Base-by-base conservation (phyloP, 257 asterid species). In the Gardenia jasminoides region DNA sequence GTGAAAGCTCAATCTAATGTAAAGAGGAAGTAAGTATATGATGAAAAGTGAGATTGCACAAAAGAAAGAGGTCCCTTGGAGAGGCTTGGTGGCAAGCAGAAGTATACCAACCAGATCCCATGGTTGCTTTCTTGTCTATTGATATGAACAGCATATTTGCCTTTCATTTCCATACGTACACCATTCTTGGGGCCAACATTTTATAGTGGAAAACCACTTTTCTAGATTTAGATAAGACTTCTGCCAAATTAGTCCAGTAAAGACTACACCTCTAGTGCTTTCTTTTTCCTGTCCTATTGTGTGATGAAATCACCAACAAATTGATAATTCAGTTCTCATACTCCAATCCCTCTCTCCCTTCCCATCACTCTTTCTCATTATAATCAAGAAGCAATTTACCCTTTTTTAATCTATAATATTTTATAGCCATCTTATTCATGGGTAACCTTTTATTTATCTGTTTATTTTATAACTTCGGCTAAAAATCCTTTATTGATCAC, bases 81-180 rank as follows among this genome's bases (percentile, higher is more conserved):
- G 74, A 68, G 70, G 73, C 36, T 79, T 78, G 83, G 92, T 89
- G 91, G 92, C 83, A 84, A 86, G 89, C 91, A 86, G 44, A 80
- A 70, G 79, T 74, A 81, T 88, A 91, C 89, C 92, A 90, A 88
- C 85, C 89, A 82, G 81, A 90, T 91, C 92, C 93, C 92, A 82
- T 80, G 41, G 78, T 76, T 87, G 91, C 88, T 79, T 77, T 84
- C 86, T 77, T 86, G 94, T 91, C 93, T 74, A 80, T 73, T 85
- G 91, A 91, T 83, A 82, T 85, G 92, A 89, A 89, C 67, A 85
- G 91, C 86, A 88, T 88, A 84, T 87, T 83, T 72, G 16, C 52
- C 80, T 76, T 80, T 72, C 26, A 50, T 69, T 67, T 79, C 78
- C 65, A 58, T 77, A 76, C 68, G 76, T 56, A 26, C 30, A 65